phyloP scores from a whole-genome alignment of 805 yeast species.

The Danielia reshetovae region DNA sequence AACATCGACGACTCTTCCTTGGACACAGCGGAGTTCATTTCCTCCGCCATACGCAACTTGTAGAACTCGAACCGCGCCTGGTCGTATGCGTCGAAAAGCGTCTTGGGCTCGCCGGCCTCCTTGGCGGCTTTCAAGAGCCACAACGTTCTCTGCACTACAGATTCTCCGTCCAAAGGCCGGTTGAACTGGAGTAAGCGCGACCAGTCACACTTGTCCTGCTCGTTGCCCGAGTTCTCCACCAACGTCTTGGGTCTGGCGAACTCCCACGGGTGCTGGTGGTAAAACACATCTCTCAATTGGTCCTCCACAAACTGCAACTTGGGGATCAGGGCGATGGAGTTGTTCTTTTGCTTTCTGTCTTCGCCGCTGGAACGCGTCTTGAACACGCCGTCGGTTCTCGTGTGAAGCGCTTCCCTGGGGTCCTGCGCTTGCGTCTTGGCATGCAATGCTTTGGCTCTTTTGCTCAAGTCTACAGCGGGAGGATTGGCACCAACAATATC shows the following conservation, averaged over 20 bases:
- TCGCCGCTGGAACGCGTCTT: slow-evolving; percentile 44
- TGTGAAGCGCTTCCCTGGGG: slow-evolving; percentile 20
- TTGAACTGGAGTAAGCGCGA: slow-evolving; percentile 64
- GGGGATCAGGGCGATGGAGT: slow-evolving; percentile 45
- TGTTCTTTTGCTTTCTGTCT: slow-evolving; percentile 36
- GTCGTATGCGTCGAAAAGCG: slow-evolving; percentile 69
- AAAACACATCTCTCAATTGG: slow-evolving; percentile 74
- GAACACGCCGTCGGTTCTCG: slow-evolving; percentile 22
- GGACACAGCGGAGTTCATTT: slow-evolving; percentile 65
- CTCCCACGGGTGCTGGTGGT: slow-evolving; percentile 97
- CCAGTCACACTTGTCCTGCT: slow-evolving; percentile 66
- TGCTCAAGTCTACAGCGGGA: slow-evolving; percentile 62
- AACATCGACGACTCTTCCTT: slow-evolving; percentile 82
- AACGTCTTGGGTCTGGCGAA: slow-evolving; percentile 82
- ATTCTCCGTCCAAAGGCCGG: slow-evolving; percentile 83
- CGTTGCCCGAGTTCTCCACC: slow-evolving; percentile 70
- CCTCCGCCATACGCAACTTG: slow-evolving; percentile 77
- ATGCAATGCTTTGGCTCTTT: slow-evolving; percentile 34
- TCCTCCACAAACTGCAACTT: slow-evolving; percentile 68
- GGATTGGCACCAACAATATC: slow-evolving; percentile 80
- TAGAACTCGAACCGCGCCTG: slow-evolving; percentile 87
- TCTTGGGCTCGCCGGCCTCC: slow-evolving; percentile 13
- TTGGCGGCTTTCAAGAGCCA: slow-evolving; percentile 30
- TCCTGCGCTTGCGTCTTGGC: slow-evolving; percentile 23
- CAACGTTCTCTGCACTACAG: slow-evolving; percentile 43